phyloP scores from a whole-genome alignment of 1,139 yeast genomes.

The Nakaseomyces delphensis region DNA sequence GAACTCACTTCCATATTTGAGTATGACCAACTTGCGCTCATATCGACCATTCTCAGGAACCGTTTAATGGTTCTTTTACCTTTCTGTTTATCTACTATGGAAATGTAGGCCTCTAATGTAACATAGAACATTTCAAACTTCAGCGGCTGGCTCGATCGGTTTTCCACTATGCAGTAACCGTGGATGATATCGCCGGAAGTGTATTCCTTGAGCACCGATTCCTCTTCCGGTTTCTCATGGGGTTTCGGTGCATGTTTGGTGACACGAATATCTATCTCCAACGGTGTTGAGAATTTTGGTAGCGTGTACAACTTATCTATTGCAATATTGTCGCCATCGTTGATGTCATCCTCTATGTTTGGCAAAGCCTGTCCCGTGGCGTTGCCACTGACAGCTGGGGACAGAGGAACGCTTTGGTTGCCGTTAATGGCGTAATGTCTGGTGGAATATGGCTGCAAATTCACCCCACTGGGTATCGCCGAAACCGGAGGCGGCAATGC shows the following conservation, averaged over 20 bases:
- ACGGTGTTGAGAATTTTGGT: slow-evolving; percentile 27
- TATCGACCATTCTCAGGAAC: slow-evolving; percentile 36
- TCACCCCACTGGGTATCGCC: slow-evolving; percentile 4
- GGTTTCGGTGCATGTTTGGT: slow-evolving; percentile 33
- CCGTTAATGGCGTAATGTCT: slow-evolving; percentile 9
- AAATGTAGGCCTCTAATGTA: slow-evolving; percentile 43
- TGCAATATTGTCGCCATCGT: slow-evolving; percentile 23
- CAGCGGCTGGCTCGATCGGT: slow-evolving; percentile 35
- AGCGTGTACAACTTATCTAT: slow-evolving; percentile 33
- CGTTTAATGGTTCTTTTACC: slow-evolving; percentile 30
- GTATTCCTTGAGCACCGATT: slow-evolving; percentile 38
- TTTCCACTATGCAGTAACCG: slow-evolving; percentile 43
- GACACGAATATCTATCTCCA: slow-evolving; percentile 31
- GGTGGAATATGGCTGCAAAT: slow-evolving; percentile 13
- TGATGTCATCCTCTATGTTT: slow-evolving; percentile 16
- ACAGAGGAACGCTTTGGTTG: slow-evolving; percentile 7
- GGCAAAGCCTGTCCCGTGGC: slow-evolving; percentile 3
- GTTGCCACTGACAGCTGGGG: slow-evolving; percentile 1
- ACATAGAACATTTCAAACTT: slow-evolving; percentile 51
- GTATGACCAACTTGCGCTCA: slow-evolving; percentile 37
- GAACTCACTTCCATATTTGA: slow-evolving; percentile 34
- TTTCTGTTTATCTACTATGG: slow-evolving; percentile 27
- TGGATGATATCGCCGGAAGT: slow-evolving; percentile 46
- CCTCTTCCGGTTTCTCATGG: slow-evolving; percentile 27
- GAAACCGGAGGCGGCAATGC: slow-evolving; percentile 5